Percentiles rank a stretch among this genome's conserved stretches.
phyloP scores from a whole-genome alignment of 2,329 filamentous ascomycete genomes.

The Ascochyta lentis region DNA sequence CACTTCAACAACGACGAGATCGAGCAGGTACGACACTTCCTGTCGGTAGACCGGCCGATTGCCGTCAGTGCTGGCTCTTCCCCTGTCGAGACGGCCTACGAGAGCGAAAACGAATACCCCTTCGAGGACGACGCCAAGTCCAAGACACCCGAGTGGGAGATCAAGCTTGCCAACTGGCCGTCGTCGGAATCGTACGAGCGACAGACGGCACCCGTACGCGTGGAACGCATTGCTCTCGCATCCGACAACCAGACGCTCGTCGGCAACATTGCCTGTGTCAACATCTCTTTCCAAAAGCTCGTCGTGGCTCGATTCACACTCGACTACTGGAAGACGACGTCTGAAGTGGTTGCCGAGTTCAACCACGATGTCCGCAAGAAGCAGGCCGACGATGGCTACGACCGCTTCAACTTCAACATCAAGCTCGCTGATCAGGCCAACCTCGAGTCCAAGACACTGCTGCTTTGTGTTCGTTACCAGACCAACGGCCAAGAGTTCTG shows the following conservation, averaged over 20 bases:
- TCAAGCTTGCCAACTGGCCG: constrained; percentile 84
- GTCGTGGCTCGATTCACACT: constrained; percentile 94
- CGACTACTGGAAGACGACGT: constrained; percentile 98
- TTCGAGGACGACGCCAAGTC: constrained; percentile 65
- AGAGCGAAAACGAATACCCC: constrained; percentile 88
- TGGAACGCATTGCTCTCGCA: constrained; percentile 88
- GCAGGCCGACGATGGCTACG: constrained; percentile 71
- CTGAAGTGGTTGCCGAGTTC: constrained; percentile 90
- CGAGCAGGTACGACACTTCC: constrained; percentile 94
- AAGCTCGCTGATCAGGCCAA: constrained; percentile 90
- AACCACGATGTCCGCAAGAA: constrained; percentile 76
- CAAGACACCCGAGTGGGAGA: constrained; percentile 78
- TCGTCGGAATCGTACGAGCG: constrained; percentile 65
- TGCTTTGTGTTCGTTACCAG: constrained; percentile 87
- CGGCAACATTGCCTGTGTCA: constrained; percentile 83
- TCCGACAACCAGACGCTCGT: constrained; percentile 85
- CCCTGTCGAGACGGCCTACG: constrained; percentile 82
- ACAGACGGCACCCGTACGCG: constrained; percentile 70
- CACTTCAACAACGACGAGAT: constrained; percentile 98
- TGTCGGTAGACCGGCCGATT: constrained; percentile 92
- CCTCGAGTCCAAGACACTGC: constrained; percentile 89
- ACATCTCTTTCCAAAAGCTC: constrained; percentile 85
- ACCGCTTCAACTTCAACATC: constrained; percentile 94
- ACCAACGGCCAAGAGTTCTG: constrained; percentile 87
- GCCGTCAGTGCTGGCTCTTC: constrained; percentile 95